Conservation (phyloP, 2,329 filamentous ascomycete genomes). For the Colletotrichum lini region DNA sequence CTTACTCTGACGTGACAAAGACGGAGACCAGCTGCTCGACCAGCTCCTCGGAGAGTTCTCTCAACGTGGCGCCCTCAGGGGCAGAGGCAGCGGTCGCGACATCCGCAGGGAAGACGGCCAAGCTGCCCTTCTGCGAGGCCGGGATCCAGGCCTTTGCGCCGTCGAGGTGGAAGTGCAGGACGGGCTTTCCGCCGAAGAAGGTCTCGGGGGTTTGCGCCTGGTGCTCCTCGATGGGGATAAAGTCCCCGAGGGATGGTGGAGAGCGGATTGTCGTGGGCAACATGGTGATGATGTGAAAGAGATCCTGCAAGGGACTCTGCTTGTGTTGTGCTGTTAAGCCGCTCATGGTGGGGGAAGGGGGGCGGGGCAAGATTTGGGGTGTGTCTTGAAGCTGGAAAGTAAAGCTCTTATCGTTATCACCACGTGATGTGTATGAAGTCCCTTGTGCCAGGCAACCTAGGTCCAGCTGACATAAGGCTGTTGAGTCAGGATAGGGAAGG, state of each 20-base stretch:
- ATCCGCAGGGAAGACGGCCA: slow-evolving; percentile 68
- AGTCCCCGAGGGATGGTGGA: slow-evolving; percentile 71
- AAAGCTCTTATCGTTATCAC: slow-evolving; percentile 45
- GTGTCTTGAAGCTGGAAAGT: slow-evolving; percentile 35
- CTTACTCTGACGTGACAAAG: slow-evolving; percentile 73
- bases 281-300: slow-evolving; percentile 49
- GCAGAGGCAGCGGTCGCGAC: slow-evolving; percentile 50
- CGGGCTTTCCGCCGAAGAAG: slow-evolving; percentile 79
- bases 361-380: slow-evolving; percentile 8
- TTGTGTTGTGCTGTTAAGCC: slow-evolving; percentile 25
- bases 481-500: background rate
- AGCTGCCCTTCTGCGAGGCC: slow-evolving; percentile 65
- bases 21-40: slow-evolving; percentile 67
- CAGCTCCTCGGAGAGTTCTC: slow-evolving; percentile 53
- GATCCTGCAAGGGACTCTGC: slow-evolving; percentile 32
- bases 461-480: fast-evolving
- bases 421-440: slow-evolving; percentile 33
- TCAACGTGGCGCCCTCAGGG: slow-evolving; percentile 52
- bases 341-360: slow-evolving; percentile 23
- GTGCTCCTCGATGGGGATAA: slow-evolving; percentile 76
- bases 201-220: slow-evolving; percentile 79
- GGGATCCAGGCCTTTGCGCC: slow-evolving; percentile 72
- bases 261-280: slow-evolving; percentile 69
- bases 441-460: background rate
- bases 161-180: slow-evolving; percentile 75